Evolutionary conservation across 2,329 filamentous ascomycete species (phyloP).

Genomic region (Penicillium sp.): DNA sequence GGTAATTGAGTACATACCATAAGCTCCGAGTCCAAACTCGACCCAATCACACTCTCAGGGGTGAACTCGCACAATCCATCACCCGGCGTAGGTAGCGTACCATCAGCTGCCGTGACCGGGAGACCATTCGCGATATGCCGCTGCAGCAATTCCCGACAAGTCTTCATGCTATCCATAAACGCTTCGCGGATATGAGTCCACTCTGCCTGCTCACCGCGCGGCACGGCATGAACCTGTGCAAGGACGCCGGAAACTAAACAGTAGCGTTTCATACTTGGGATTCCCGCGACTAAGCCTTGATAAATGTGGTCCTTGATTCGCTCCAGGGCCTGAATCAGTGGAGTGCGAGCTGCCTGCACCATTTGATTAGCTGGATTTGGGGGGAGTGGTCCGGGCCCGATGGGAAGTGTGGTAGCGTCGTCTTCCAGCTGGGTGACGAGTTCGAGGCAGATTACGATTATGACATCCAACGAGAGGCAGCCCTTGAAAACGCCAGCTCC

Average conservation of each 20-base stretch:
- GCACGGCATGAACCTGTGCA: constrained; percentile 11
- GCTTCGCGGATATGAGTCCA: constrained; percentile 11
- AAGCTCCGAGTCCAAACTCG: constrained; percentile 14
- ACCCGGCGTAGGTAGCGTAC: neutral
- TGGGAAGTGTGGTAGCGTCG: constrained; percentile 8
- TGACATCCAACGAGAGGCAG: constrained; percentile 18
- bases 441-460: constrained; percentile 17
- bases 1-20: constrained; percentile 2
- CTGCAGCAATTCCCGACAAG: constrained; percentile 12
- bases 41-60: constrained; percentile 16
- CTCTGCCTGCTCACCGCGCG: constrained; percentile 3
- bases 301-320: constrained; percentile 11
- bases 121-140: constrained; percentile 8
- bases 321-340: constrained; percentile 13
- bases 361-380: constrained; percentile 8
- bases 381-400: neutral
- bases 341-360: constrained; percentile 5
- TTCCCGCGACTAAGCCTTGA: constrained; percentile 13
- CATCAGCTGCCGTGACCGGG: neutral
- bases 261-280: constrained; percentile 23
- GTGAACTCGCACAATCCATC: constrained; percentile 13
- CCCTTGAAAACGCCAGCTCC: constrained; percentile 20
- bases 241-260: constrained; percentile 14
- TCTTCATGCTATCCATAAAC: constrained; percentile 13
- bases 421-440: constrained; percentile 21